Conservation (phyloP, 345 rosid species). For the Jatropha curcas region DNA sequence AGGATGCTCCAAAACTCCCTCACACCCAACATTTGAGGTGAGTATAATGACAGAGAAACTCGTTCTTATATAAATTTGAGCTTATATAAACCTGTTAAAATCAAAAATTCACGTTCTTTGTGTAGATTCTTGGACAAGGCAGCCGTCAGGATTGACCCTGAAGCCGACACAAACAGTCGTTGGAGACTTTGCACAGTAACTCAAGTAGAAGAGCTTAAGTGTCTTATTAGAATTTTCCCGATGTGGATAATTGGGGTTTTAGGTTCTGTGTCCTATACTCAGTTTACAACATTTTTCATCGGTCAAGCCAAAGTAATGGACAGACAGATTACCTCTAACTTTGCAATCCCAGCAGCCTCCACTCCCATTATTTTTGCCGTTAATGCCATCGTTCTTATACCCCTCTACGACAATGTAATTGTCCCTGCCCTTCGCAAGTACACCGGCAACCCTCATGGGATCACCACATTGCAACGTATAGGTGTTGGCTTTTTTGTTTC, state of each 20-base stretch:
- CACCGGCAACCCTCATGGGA: slow-evolving; percentile 51
- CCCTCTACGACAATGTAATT: slow-evolving; percentile 39
- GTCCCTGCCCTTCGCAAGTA: slow-evolving; percentile 40
- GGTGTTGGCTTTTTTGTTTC: slow-evolving; percentile 56
- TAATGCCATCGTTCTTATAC: slow-evolving; percentile 46
- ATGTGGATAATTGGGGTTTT: slow-evolving; percentile 55
- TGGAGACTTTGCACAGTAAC: slow-evolving; percentile 59
- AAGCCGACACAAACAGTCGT: slow-evolving; percentile 20
- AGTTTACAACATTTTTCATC: slow-evolving; percentile 50
- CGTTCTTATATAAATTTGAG: no score
- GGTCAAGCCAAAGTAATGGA: slow-evolving; percentile 49
- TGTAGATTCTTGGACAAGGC: slow-evolving; percentile 61
- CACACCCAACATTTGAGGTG: slow-evolving; percentile 25
- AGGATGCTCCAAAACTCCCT: slow-evolving; percentile 42
- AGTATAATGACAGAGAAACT: neutral
- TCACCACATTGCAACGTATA: slow-evolving; percentile 53
- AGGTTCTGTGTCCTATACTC: slow-evolving; percentile 47
- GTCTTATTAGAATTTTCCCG: slow-evolving; percentile 45
- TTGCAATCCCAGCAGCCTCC: slow-evolving; percentile 46
- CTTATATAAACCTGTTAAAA: no score
- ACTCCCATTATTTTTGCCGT: slow-evolving; percentile 39
- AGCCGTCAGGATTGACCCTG: slow-evolving; percentile 41
- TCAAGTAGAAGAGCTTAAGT: slow-evolving; percentile 60
- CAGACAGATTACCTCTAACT: slow-evolving; percentile 39
- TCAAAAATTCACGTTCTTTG: no score